A percentile compares a stretch with the other conserved stretches of the same genome.
Conservation (phyloP, 352 stramenopile species). For the Phytopythium kandeliae region DNA sequence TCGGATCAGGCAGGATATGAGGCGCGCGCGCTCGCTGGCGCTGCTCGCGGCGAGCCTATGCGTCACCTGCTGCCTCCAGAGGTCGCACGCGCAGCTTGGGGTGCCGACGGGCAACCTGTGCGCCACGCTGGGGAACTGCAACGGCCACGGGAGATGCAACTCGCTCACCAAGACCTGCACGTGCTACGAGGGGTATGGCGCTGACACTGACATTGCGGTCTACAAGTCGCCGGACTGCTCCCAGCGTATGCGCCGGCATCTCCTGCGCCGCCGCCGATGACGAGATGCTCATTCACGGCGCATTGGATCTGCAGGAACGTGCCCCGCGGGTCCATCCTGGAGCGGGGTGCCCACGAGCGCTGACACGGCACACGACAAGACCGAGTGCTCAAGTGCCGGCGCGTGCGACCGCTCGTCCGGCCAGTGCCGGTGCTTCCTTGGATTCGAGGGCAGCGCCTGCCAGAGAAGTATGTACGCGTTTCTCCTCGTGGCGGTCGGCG, state of each 20-base stretch:
- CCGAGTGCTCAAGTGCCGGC: constrained; percentile 64
- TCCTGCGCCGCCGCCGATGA: neutral
- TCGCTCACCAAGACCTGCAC: constrained; percentile 77
- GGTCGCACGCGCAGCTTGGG: constrained; percentile 31
- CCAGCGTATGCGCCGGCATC: constrained; percentile 20
- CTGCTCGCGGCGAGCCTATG: neutral
- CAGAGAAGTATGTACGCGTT: constrained; percentile 39
- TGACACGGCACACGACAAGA: constrained; percentile 31
- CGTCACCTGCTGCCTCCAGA: neutral
- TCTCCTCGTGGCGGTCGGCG: neutral
- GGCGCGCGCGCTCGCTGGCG: neutral
- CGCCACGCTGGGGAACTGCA: constrained; percentile 78
- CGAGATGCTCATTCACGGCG: neutral
- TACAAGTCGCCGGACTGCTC: constrained; percentile 87
- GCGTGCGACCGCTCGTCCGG: constrained; percentile 47
- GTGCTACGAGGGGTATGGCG: constrained; percentile 87
- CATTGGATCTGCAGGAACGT: constrained; percentile 34
- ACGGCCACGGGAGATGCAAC: constrained; percentile 85
- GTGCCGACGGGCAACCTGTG: constrained; percentile 68
- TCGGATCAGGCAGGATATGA: neutral
- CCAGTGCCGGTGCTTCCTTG: constrained; percentile 56
- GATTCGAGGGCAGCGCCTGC: constrained; percentile 69
- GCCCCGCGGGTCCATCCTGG: constrained; percentile 62
- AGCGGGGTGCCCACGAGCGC: constrained; percentile 33
- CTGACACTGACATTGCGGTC: constrained; percentile 64